A percentile compares a stretch with the other conserved stretches of the same genome.
phyloP scores from a whole-genome alignment of 2,329 filamentous ascomycete species.

The Tolypocladium guangdongense region DNA sequence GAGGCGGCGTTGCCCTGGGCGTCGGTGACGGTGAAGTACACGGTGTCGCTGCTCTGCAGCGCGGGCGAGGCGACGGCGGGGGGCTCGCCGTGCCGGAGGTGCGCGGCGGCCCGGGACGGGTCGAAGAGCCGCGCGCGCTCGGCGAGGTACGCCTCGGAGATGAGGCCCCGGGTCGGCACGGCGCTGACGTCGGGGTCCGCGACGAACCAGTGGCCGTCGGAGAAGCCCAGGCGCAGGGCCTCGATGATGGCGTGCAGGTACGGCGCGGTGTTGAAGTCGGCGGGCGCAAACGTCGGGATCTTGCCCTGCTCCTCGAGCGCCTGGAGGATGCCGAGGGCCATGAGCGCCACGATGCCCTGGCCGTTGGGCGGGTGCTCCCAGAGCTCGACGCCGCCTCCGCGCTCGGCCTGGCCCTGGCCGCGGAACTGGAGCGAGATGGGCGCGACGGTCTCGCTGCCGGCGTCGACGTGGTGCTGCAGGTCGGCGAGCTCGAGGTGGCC shows the following conservation, averaged over 20 bases:
- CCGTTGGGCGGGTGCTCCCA: conserved; percentile 98
- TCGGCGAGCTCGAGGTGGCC: conserved; percentile 73
- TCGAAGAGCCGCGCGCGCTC: conserved; percentile 52
- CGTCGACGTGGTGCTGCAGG: conserved; percentile 59
- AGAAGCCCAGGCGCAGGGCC: conserved; percentile 77
- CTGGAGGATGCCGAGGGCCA: conserved; percentile 87
- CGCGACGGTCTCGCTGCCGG: conserved; percentile 66
- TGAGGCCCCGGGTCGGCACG: conserved; percentile 59
- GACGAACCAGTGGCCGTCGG: conserved; percentile 84
- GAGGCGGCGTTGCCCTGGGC: conserved; percentile 77
- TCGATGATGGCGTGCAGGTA: conserved; percentile 86
- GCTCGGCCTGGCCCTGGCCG: conserved; percentile 40
- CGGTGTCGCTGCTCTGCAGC: conserved; percentile 78
- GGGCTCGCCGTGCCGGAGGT: conserved; percentile 52
- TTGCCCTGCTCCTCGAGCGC: conserved; percentile 66
- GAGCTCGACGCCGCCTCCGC: conserved; percentile 54
- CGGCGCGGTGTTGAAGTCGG: conserved; percentile 70
- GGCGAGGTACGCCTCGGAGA: conserved; percentile 65
- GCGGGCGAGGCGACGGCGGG: conserved; percentile 50
- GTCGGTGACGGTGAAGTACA: conserved; percentile 86
- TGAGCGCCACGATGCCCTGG: conserved; percentile 88
- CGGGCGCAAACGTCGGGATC: conserved; percentile 57
- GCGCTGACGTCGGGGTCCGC: conserved; percentile 64
- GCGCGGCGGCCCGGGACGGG: conserved; percentile 45
- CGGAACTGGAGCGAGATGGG: conserved; percentile 74